phyloP scores from a whole-genome alignment of 2,329 filamentous ascomycete genomes.

The Aspergillus caelatus region DNA sequence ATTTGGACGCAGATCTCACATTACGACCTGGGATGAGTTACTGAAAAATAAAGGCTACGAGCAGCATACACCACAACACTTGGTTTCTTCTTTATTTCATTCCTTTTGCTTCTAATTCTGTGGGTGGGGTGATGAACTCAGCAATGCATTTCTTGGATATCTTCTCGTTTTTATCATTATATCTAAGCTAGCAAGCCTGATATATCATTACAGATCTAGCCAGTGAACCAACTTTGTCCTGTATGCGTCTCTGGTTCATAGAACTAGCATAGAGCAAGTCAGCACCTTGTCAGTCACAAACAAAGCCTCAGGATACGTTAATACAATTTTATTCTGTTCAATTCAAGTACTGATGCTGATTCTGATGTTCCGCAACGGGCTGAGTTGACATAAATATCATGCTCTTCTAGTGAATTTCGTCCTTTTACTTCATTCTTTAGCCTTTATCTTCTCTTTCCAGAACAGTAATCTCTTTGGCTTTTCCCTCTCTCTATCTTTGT shows the following conservation, averaged over 20 bases:
- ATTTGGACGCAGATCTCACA: slow-evolving; percentile 23
- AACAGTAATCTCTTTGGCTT: not conserved
- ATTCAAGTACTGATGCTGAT: not conserved
- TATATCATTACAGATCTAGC: not conserved
- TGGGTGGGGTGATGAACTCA: not conserved
- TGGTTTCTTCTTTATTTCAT: slow-evolving; percentile 3
- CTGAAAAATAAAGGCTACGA: slow-evolving; percentile 19
- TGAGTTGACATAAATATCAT: not conserved
- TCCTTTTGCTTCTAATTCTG: not conserved
- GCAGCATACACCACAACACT: slow-evolving; percentile 10
- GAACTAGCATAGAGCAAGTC: not conserved
- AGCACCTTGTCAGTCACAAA: not conserved
- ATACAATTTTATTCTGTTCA: not conserved
- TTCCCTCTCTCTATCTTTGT: not conserved
- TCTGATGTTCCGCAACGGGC: not conserved
- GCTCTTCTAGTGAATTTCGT: not conserved
- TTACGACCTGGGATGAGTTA: slow-evolving; percentile 19
- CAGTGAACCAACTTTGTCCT: not conserved
- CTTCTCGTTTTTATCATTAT: not conserved
- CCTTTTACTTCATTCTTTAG: not conserved
- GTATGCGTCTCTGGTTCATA: not conserved
- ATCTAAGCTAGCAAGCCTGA: not conserved
- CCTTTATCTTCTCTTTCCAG: not conserved
- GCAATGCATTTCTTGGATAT: not conserved
- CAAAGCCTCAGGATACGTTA: not conserved